Conservation (phyloP, 2,329 filamentous ascomycete genomes). For the Sarocladiaceae sp. region DNA sequence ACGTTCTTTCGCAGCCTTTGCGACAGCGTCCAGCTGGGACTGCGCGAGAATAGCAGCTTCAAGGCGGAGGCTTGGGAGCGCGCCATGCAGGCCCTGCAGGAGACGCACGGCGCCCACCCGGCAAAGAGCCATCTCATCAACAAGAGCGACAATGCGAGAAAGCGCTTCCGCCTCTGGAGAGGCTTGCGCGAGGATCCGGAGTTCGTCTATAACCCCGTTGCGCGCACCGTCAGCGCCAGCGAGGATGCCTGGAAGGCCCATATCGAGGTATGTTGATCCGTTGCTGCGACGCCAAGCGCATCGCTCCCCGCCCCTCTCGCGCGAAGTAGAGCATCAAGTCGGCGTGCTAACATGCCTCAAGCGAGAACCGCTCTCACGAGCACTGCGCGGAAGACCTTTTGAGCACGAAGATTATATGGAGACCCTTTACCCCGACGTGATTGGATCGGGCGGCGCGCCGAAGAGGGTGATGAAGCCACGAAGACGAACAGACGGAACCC, state of each 20-base stretch:
- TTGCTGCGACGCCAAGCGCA: background rate
- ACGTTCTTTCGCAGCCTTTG: constrained; percentile 57
- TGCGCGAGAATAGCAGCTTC: constrained; percentile 54
- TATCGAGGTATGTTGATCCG: constrained; percentile 41
- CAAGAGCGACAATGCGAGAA: constrained; percentile 57
- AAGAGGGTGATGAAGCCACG: constrained; percentile 53
- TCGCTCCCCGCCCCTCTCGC: too few relatives aligned
- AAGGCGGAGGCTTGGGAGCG: constrained; percentile 56
- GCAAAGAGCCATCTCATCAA: constrained; percentile 57
- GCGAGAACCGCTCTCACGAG: constrained; percentile 53
- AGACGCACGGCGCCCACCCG: constrained; percentile 50
- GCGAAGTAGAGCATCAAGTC: too few relatives aligned
- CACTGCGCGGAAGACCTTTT: constrained; percentile 50
- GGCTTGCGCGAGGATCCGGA: constrained; percentile 51
- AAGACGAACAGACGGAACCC: constrained; percentile 37
- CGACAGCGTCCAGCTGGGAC: constrained; percentile 51
- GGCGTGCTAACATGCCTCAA: constrained; percentile 19
- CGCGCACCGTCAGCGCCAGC: constrained; percentile 45
- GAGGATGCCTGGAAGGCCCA: constrained; percentile 53
- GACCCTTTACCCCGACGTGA: constrained; percentile 52
- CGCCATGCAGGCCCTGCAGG: constrained; percentile 46
- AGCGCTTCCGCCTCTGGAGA: constrained; percentile 56
- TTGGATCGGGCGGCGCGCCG: constrained; percentile 53
- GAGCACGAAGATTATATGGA: constrained; percentile 57
- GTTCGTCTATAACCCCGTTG: constrained; percentile 46